phyloP scores from a whole-genome alignment of 345 rosid species.

The Eucalyptus cloeziana region DNA sequence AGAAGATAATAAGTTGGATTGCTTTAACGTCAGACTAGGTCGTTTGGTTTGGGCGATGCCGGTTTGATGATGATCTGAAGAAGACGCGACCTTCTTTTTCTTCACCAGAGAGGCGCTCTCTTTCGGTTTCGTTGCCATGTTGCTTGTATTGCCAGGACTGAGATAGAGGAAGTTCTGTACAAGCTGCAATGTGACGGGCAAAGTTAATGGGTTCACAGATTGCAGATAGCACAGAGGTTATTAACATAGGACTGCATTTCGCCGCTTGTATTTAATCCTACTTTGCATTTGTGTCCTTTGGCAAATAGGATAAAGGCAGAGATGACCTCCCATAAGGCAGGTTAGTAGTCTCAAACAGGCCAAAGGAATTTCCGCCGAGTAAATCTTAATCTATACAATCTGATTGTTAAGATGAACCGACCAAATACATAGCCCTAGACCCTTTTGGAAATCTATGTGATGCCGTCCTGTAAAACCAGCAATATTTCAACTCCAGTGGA shows the following conservation, averaged over 20 bases:
- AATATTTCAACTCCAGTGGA: not conserved
- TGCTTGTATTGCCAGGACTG: not conserved
- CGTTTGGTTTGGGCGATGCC: not conserved
- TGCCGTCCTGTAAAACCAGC: not conserved
- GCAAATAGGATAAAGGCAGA: not conserved
- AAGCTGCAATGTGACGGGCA: not conserved
- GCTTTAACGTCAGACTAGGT: not conserved
- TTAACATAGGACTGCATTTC: not conserved
- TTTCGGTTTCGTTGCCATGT: not conserved
- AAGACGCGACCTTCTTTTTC: not conserved
- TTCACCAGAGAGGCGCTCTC: not conserved
- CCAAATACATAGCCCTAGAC: not conserved
- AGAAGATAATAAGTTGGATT: not conserved
- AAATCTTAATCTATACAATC: not conserved
- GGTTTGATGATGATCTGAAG: not conserved
- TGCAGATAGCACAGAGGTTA: not conserved
- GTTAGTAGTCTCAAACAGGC: not conserved
- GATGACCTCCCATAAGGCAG: not conserved
- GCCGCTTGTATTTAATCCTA: not conserved
- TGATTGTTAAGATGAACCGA: not conserved
- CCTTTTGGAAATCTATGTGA: not conserved
- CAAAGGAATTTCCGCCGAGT: not conserved
- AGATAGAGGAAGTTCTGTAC: not conserved
- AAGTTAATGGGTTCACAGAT: not conserved
- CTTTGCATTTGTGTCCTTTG: fast-evolving